These are phyloP conservation scores for Umbelopsis isabellina DNA, from an alignment of 192 early-diverging fungal genomes.

Conservation along the genomic window DNA sequence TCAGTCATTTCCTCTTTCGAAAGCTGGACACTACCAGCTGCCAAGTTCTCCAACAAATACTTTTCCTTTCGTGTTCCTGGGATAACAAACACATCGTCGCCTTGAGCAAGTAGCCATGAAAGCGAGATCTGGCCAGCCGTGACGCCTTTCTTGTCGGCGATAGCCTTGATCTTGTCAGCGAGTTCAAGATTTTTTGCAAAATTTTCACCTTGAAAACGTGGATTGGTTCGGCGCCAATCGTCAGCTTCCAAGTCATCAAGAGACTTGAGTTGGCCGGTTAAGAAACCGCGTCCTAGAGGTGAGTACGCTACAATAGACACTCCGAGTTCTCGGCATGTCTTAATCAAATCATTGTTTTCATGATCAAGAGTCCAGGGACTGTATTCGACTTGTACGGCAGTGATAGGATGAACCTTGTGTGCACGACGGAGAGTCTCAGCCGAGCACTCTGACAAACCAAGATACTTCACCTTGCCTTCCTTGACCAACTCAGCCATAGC, in stretches of 20 bases:
- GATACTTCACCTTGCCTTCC: conserved; percentile 43
- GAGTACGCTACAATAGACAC: conserved; percentile 60
- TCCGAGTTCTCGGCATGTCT: conserved; percentile 61
- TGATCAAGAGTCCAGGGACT: conserved; percentile 57
- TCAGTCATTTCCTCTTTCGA: too few species aligned
- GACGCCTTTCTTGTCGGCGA: conserved; percentile 58
- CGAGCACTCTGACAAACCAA: conserved; percentile 60
- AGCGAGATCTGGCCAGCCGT: conserved; percentile 59
- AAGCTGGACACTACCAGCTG: conserved; percentile 29
- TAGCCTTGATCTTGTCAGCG: conserved; percentile 49
- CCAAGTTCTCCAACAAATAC: conserved; percentile 44
- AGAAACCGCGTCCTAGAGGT: conserved; percentile 6
- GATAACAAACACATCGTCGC: conserved; percentile 46
- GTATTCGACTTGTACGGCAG: conserved; percentile 51
- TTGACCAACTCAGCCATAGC: conserved; percentile 46
- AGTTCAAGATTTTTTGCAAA: conserved; percentile 63
- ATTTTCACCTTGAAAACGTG: conserved; percentile 64
- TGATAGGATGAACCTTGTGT: conserved; percentile 70
- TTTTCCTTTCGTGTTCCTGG: conserved; percentile 57
- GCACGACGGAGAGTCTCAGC: conserved; percentile 65
- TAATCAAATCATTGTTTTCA: conserved; percentile 57
- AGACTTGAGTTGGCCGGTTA: background rate
- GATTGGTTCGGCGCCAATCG: conserved; percentile 41
- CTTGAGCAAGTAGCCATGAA: conserved; percentile 53
- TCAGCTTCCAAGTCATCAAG: conserved; percentile 17